These are phyloP conservation scores for Phytophthora pistaciae DNA, from an alignment of 352 stramenopile species.

Conservation along the genomic window DNA sequence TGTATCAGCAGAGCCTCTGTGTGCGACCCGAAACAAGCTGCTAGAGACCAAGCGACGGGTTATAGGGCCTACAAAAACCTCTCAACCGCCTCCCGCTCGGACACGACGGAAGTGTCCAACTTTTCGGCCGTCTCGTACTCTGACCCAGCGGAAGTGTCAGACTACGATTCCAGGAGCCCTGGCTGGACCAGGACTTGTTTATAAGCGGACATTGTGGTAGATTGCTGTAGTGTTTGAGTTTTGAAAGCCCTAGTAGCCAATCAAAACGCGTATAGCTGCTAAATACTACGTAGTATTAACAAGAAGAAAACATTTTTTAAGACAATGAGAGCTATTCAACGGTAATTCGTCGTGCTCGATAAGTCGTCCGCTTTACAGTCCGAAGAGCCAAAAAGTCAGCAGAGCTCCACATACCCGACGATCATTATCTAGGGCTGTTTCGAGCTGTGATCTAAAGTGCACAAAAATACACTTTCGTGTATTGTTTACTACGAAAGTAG, in stretches of 20 bases:
- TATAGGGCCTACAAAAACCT: not conserved
- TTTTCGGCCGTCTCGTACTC: not conserved
- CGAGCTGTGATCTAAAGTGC: no score
- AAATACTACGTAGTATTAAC: no score
- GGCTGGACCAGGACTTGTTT: constrained; percentile 5
- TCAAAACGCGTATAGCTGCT: not conserved
- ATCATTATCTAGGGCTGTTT: no score
- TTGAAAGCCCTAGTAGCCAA: not conserved
- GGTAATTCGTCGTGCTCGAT: no score
- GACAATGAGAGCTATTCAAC: no score
- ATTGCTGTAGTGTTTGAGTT: not conserved
- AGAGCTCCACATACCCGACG: no score
- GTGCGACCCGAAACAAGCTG: constrained; percentile 5
- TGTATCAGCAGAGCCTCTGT: constrained; percentile 30
- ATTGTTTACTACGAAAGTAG: no score
- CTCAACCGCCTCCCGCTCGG: not conserved
- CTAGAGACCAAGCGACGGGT: constrained; percentile 13
- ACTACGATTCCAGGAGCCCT: not conserved
- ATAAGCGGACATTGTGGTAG: not conserved
- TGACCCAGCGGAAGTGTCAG: not conserved
- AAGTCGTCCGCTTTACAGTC: no score
- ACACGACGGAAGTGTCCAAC: constrained; percentile 6
- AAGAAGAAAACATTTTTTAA: no score
- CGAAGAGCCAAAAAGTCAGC: no score
- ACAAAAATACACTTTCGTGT: no score